Base-by-base conservation (phyloP, 1,139 yeast species). In the Yarrowia galli region DNA sequence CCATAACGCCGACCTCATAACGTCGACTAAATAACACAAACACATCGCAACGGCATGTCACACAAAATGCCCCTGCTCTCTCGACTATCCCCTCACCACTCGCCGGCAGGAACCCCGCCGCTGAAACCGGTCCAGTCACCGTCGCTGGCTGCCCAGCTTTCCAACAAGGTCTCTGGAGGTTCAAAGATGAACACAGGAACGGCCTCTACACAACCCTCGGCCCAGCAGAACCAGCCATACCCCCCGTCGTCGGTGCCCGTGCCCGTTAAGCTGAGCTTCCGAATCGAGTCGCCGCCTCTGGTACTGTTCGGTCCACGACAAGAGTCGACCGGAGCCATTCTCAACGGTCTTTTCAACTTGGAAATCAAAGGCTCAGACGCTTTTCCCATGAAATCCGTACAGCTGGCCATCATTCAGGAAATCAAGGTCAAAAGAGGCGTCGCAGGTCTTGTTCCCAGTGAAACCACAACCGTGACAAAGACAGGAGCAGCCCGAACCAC, bases 211-310 rank as follows among this genome's bases (percentile, higher is more conserved):
- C 60, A 23, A 43, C 28, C 45, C 43, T 63, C 36, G 56, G 67
- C 42, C 16, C 66, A 35, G 28, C 71, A 22, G 42, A 42, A 32
- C 48, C 42, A 65, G 28, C 45, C 61, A 15, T 43, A 56, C 56
- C 53, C 68, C 7, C 60, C 67, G 12, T 18, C 69, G 32, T 56
- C 67, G 32, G 67, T 54, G 51, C 67, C 51, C 6, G 56, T 70
- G 2, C 69, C 73, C 15, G 68, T 85, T 40, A 81, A 83, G 67
- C 79, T 93, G 36, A 77, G 86, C 1, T 83, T 95, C 63, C 82
- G 84, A 54, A 81, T 95, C 36, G 99, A 95, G 76, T 89, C 96
- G 0, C 98, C 99, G 0, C 99, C 99, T 0, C 82, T 93, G 45
- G 86, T 92, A 45, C 79, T 95, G 69, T 93, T 89, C 75, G 99